Evolutionary conservation across 1,284 basidiomycete species (phyloP).

Genomic region (Ustilago hordei): DNA sequence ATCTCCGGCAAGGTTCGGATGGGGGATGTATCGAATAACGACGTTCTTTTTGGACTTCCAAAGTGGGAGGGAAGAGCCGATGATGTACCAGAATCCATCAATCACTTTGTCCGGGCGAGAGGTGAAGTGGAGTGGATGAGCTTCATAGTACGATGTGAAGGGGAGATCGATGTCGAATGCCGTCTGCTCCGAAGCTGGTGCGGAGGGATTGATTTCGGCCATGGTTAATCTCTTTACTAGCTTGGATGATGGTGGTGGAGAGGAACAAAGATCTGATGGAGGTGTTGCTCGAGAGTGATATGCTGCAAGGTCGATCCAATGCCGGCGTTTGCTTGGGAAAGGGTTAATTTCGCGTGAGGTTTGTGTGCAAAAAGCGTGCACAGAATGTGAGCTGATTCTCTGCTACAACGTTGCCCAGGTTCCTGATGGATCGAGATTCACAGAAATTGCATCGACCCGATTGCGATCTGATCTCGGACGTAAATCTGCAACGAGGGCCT

Average conservation of each 20-base stretch:
- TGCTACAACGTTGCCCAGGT: not conserved
- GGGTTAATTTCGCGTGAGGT: not conserved
- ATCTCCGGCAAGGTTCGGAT: conserved; percentile 1
- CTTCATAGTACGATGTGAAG: conserved; percentile 29
- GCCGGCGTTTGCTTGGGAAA: not conserved
- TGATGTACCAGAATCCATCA: conserved; percentile 47
- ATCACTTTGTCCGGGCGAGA: conserved; percentile 25
- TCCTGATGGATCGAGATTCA: not conserved
- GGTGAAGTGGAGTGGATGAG: conserved; percentile 41
- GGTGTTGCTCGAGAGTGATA: not conserved
- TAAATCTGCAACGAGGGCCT: not conserved
- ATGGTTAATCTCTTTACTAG: not conserved
- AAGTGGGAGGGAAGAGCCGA: conserved; percentile 38
- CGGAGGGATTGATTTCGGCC: not conserved
- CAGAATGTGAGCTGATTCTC: conserved; percentile 10
- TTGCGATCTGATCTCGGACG: not conserved
- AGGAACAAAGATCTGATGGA: not conserved
- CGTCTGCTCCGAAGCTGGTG: not conserved
- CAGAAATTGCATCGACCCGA: not conserved
- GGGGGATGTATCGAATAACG: conserved; percentile 45
- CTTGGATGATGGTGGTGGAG: not conserved
- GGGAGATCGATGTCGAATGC: conserved; percentile 51
- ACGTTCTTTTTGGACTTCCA: conserved; percentile 54
- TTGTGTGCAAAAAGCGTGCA: not conserved
- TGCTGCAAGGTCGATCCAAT: conserved; percentile 4